phyloP scores from a whole-genome alignment of 169 alveolate species.

The Eimeria brunetti region DNA sequence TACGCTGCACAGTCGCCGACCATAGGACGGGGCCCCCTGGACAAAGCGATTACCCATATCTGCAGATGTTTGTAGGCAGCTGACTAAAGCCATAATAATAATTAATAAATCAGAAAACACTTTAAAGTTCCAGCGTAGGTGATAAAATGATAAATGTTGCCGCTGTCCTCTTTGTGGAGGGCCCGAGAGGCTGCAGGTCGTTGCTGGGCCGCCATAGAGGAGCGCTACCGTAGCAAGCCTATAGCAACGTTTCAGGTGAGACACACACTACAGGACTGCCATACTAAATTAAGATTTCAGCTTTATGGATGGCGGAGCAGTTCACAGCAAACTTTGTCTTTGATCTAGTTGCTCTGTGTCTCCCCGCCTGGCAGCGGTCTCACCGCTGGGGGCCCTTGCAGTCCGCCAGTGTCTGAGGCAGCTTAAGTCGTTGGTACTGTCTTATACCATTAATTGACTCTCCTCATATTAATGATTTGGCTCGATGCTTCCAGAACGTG shows the following conservation, averaged over 20 bases:
- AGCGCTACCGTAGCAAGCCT: not conserved
- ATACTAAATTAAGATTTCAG: not conserved
- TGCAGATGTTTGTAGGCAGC: not conserved
- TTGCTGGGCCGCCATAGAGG: conserved; percentile 44
- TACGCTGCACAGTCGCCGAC: not conserved
- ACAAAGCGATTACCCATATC: not conserved
- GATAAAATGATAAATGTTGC: not conserved
- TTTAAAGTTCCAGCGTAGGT: not conserved
- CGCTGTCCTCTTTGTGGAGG: not conserved
- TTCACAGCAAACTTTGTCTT: not conserved
- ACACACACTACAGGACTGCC: not conserved
- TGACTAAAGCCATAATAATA: not conserved
- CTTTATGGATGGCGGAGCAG: not conserved
- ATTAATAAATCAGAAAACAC: not conserved
- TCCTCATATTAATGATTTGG: not conserved
- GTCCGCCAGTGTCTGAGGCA: not conserved
- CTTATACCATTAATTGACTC: conserved; percentile 5
- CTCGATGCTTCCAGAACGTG: not conserved
- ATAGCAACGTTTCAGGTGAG: not conserved
- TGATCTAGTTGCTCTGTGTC: conserved; percentile 7
- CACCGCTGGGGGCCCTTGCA: conserved; percentile 58
- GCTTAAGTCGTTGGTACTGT: not conserved
- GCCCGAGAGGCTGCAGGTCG: conserved; percentile 34
- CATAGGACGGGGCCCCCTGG: conserved; percentile 37
- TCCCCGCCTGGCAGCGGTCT: conserved; percentile 64